Evolutionary conservation across 2,329 filamentous ascomycete species (phyloP), one percentile per base, ranked within the genome.

Genomic region (Sporothrix sp.): DNA sequence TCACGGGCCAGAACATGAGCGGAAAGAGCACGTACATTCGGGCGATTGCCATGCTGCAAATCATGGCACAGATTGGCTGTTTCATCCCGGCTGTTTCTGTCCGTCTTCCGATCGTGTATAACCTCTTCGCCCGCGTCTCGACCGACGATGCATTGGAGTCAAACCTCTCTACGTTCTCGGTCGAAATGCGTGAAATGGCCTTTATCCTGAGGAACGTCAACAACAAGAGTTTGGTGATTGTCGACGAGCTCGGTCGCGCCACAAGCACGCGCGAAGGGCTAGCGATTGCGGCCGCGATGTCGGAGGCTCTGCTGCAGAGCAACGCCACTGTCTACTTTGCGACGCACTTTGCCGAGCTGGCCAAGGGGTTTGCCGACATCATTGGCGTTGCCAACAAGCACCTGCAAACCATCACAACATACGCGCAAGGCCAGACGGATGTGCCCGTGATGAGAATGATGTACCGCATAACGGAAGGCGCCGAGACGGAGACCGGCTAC

Each of bases 1-100:
- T 98, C 56, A 97, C 91, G 0, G 91, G 93, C 3, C 94, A 87
- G 64, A 98, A 98, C 60, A 98, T 98, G 93, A 95, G 88, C 59
- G 93, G 90, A 1, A 98, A 97, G 65, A 95, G 86, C 56, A 98
- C 90, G 0, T 97, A 96, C 61, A 95, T 97, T 55, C 81, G 88
- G 45, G 84, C 85, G 2, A 73, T 95, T 21, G 87, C 91, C 0
- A 70, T 98, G 28, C 79, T 94, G 61, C 81, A 85, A 39, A 81
- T 98, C 52, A 96, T 98, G 89, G 88, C 88, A 1, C 93, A 98
- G 60, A 82, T 96, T 47, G 91, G 90, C 3, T 86, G 81, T 59
- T 97, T 94, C 63, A 84, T 97, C 1, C 93, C 93, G 0, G 91
- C 89, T 0, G 73, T 82, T 27, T 93, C 87, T 60, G 93, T 89